These are phyloP conservation scores for Trichoderma sp. DNA, from an alignment of 2,329 filamentous ascomycete species.

Conservation along the genomic window DNA sequence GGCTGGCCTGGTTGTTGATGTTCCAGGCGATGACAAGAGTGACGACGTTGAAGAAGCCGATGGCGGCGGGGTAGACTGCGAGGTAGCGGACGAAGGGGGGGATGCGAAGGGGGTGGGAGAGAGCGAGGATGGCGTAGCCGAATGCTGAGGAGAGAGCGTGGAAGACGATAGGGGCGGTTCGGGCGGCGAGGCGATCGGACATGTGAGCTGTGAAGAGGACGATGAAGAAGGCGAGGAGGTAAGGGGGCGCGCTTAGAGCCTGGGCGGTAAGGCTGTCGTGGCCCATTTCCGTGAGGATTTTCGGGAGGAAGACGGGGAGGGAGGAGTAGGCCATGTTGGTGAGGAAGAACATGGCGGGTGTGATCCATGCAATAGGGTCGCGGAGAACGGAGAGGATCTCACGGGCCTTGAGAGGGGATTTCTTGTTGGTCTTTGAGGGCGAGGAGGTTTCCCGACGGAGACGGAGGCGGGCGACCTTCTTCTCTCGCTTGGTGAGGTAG, in stretches of 20 bases:
- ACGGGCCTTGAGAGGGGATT: slow-evolving; percentile 47
- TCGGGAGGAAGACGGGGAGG: slow-evolving; percentile 83
- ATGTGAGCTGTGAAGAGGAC: slow-evolving; percentile 70
- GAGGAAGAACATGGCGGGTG: slow-evolving; percentile 80
- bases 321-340: slow-evolving; percentile 86
- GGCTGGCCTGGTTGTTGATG: slow-evolving; percentile 76
- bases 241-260: slow-evolving; percentile 77
- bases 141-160: slow-evolving; percentile 65
- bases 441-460: slow-evolving; percentile 51
- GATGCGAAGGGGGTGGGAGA: slow-evolving; percentile 50
- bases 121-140: slow-evolving; percentile 60
- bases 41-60: slow-evolving; percentile 81
- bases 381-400: slow-evolving; percentile 52
- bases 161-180: slow-evolving; percentile 64
- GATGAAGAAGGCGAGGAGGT: slow-evolving; percentile 68
- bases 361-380: slow-evolving; percentile 57
- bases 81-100: slow-evolving; percentile 60
- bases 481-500: slow-evolving; percentile 62
- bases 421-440: slow-evolving; percentile 16
- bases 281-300: slow-evolving; percentile 74
- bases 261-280: slow-evolving; percentile 67
- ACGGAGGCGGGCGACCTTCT: slow-evolving; percentile 68
- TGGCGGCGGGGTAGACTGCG: slow-evolving; percentile 73
- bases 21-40: slow-evolving; percentile 85
- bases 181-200: slow-evolving; percentile 64